Base-by-base conservation (phyloP, 495 filamentous ascomycete species). In the Hyaloscypha finlandica region DNA sequence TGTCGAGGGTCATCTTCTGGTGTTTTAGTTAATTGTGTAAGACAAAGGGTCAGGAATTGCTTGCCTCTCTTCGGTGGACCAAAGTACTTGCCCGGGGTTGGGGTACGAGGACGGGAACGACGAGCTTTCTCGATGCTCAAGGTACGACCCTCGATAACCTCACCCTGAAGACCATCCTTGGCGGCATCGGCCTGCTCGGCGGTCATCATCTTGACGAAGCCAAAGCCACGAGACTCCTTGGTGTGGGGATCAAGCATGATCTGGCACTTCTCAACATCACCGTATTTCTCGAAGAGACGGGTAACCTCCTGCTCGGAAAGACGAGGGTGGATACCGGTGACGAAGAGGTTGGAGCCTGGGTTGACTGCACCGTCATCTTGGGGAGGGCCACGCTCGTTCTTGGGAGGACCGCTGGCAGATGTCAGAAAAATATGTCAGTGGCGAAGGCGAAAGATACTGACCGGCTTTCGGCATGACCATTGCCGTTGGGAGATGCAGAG, bases 201-300 rank as follows among this genome's bases (percentile, higher is more conserved):
- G 66, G 92, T 96, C 51, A 89, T 87, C 94, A 98, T 97, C 84
- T 98, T 98, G 76, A 99, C 96, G 81, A 99, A 99, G 64, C 96
- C 95, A 71, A 99, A 99, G 71, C 95, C 95, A 83, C 95, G 96
- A 70, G 93, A 97, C 80, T 98, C 96, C 81, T 96, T 94, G 71
- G 91, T 94, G 78, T 98, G 96, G 64, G 95, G 95, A 77, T 98
- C 96, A 73, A 93, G 84, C 96, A 99, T 98, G 84, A 99, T 99
- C 72, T 97, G 95, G 82, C 94, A 97, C 81, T 96, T 97, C 80
- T 97, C 94, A 39, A 99, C 95, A 77, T 94, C 91, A 71, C 95
- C 95, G 71, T 97, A 98, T 80, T 98, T 99, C 81, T 96, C 93
- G 73, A 98, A 99, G 52, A 99, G 89, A 78, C 92, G 92, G 52